Base-by-base conservation (phyloP, 768 basidiomycete species). In the Russula brevipes region DNA sequence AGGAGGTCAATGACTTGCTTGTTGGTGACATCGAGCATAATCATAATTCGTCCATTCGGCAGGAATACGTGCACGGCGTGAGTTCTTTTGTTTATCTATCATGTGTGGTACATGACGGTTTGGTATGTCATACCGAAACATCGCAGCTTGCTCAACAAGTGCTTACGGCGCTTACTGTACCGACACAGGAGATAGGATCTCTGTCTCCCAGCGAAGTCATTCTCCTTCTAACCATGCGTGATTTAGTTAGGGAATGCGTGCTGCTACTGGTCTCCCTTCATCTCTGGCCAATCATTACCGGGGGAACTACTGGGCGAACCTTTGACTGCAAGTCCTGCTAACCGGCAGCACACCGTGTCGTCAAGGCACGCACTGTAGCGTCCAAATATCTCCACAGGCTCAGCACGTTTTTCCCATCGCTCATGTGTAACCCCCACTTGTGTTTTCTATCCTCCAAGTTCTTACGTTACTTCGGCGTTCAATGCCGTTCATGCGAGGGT, bases 1-100 rank as follows among this genome's bases (percentile, higher is more conserved):
- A 97, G 72, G 85, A 84, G 62, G 83, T 89, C 0, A 84, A 85
- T 57, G 94, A 96, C 70, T 87, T 86, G 17, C 83, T 91, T 46
- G 86, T 87, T n/a, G 92, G 89, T 68, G 93, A 94, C 64, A 79
- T 98, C 31, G 94, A 96, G 73, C 96, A 95, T 71, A n/a, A n/a
- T n/a, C n/a, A n/a, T n/a, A 95, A 93, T 71, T 88, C 93, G 4
- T 87, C 94, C 35, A 82, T 98, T 55, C 80, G 94, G 17, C 88
- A 88, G 69, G 93, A 95, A 69, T 95, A 88, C 69, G 85, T 86
- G 0, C 80, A 85, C 65, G 86, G 83, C 41, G 92, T 91, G 69
- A 68, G 84, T 67, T 24, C 31, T 10, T 46, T 55, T n/a, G 14
- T 42, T 12, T 8, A 14, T 45, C 16, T 5, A 30, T 57, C 8